Base-by-base conservation (phyloP, 1,284 basidiomycete genomes). In the Irpex sp. region DNA sequence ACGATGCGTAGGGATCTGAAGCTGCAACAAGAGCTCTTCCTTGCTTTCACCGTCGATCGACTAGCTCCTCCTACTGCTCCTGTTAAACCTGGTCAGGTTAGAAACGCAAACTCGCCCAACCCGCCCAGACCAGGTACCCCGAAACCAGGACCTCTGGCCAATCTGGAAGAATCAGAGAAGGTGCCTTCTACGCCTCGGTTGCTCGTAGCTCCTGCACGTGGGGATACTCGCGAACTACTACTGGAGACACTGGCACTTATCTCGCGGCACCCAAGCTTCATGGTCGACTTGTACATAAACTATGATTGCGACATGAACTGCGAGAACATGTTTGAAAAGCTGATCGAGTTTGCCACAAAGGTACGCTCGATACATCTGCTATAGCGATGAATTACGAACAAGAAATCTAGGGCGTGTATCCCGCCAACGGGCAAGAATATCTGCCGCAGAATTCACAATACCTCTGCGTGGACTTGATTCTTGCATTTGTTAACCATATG, bases 251-350 rank as follows among this genome's bases (percentile, higher is more conserved):
- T 99, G 35, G 85, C 85, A 58, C 89, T 94, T 64, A 86, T 98
- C 57, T 89, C 91, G 35, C 82, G 89, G 4, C 85, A 90, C 69
- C 85, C 91, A 0, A 91, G 90, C 70, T 96, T 97, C 77, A 94
- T 98, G 90, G 94, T 97, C 54, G 94, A 98, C 72, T 80, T 98
- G 8, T 99, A 94, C 80, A 84, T 89, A 63, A 99, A 99, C 75
- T 99, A 97, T 75, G 97, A 99, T 74, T 98, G 95, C 73, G 93
- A 98, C 70, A 88, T 93, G 66, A 96, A 98, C 71, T 96, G 93
- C 75, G 96, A 98, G 78, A 96, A 99, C 73, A 78, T 99, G 63
- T 98, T 97, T 70, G 95, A 98, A 73, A 82, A 93, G 6, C 77
- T 98, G n/a, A 81, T 97, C 62, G 89, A 90, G 19, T 98, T 98